Evolutionary conservation across 106 monocot species (phyloP).

Genomic region (Gastrodia elata): DNA sequence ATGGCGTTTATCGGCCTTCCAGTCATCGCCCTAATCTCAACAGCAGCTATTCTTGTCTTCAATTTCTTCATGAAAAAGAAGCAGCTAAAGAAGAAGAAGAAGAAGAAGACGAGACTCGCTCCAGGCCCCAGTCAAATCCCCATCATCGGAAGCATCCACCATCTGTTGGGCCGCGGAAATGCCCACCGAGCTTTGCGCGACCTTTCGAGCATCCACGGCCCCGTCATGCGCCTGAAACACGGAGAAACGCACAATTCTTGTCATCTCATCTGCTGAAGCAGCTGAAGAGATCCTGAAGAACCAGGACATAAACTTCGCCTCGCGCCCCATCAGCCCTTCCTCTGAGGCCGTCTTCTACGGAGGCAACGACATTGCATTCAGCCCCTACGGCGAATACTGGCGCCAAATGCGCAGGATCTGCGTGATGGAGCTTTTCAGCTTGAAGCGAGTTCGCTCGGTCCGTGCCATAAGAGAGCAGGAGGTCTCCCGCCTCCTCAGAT

Average conservation of each 20-base stretch:
- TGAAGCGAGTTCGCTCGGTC: conserved; percentile 7
- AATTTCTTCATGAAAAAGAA: too few relatives aligned
- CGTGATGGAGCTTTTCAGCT: conserved; percentile 8
- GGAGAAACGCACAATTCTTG: conserved; percentile 8
- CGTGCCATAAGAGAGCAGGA: conserved; percentile 1
- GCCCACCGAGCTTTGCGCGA: conserved; percentile 7
- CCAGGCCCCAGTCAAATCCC: conserved; percentile 19
- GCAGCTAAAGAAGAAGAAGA: too few relatives aligned
- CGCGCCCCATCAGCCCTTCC: conserved; percentile 3
- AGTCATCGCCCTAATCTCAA: too few relatives aligned
- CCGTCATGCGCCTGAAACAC: conserved; percentile 12
- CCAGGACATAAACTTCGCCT: conserved; percentile 16
- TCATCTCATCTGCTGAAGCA: conserved; percentile 12
- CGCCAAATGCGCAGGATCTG: conserved; percentile 13
- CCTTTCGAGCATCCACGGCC: conserved; percentile 11
- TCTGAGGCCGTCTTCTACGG: conserved; percentile 10
- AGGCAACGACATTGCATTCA: conserved; percentile 11
- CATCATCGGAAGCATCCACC: conserved; percentile 19
- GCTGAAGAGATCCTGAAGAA: conserved; percentile 13
- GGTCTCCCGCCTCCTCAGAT: neutral
- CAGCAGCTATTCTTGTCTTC: too few relatives aligned
- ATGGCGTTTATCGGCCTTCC: too few relatives aligned
- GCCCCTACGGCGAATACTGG: conserved; percentile 18
- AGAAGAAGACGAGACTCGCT: neutral
- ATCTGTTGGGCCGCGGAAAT: neutral